Base-by-base conservation (phyloP, 2,329 filamentous ascomycete genomes). In the Talaromyces sp. region DNA sequence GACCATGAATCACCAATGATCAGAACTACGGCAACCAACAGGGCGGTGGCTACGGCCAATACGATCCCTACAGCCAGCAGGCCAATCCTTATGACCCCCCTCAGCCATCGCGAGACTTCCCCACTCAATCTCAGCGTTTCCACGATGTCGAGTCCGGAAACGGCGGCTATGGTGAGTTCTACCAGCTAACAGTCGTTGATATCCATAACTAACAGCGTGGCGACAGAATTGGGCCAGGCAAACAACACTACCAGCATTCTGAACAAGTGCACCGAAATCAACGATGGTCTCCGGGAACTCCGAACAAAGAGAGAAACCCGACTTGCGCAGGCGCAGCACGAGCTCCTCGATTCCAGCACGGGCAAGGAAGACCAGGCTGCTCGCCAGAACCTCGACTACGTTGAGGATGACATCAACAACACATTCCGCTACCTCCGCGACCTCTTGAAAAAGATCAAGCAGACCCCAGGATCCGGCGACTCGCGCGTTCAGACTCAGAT, bases 231-330 rank as follows among this genome's bases (percentile, higher is more conserved):
- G 80, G 70, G 70, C 65, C 71, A 74, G 22, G 70, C 79, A 69
- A 76, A 76, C 65, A 68, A 72, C 69, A 67, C 71, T 50, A 93
- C 92, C 75, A 86, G 86, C 64, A 90, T 96, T 70, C 85, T 97
- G 66, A 92, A 96, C 80, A 90, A 95, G 76, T 95, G 92, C 80
- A 86, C 87, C 66, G 88, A 91, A 54, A 90, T 97, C 75, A 90
- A 93, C 76, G 83, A 86, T 66, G 90, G 89, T 49, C 90, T 97
- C 73, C 86, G 90, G 68, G 83, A 88, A 66, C 87, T 97, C 73
- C 88, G 93, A 73, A 79, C 80, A 68, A 90, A 90, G 70, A 70
- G 75, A 59, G 73, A 77, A 66, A 68, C 70, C 13, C 74, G 75
- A 61, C 73, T 78, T 19, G 69, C 68, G 71, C 86, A 96, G 39